Evolutionary conservation across 495 filamentous ascomycete genomes (phyloP), one percentile per base, ranked within the genome.

Genomic region (Aspergillus funiculosus): DNA sequence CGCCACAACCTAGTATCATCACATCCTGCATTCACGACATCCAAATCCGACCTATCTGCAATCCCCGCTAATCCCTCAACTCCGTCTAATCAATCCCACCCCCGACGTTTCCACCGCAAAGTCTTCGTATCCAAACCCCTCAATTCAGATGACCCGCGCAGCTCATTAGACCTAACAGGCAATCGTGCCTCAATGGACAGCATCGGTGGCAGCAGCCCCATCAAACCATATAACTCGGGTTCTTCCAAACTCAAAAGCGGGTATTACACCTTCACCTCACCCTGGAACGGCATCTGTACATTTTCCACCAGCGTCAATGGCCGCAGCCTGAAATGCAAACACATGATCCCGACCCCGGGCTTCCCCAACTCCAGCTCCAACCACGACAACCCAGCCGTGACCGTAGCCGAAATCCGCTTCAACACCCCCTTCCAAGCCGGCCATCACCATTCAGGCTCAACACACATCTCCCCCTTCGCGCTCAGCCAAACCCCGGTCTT

Each of bases 391-490:
- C 57, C 67, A 6, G 68, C 78, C 8, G 73, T 77, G n/a, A 69
- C 75, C 0, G 78, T 91, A 7, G 90, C 87, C 58, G 89, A 95
- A 64, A 66, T 95, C 43, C 80, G 89, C 25, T 95, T 94, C 75
- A 95, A 94, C 62, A 76, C 88, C 0, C 87, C 88, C 10, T 75
- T 72, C 49, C 68, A 69, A 59, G 57, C 64, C 10, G 56, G 63
- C 29, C 64, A 63, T 39, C 55, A 60, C 21, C 53, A 59, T 6
- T 57, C 54, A 5, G 52, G 53, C 5, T 56, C 56, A 3, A 48
- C 57, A 20, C 54, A 63, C 26, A 17, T 48, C 27, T 63, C 60
- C 11, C 54, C 57, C n/a, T 61, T 59, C 32, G 34, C 51, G 13
- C 55, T 56, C 24, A 60, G 53, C 39, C 60, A 63, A 45, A 52